Evolutionary conservation across 2,329 filamentous ascomycete genomes (phyloP).

Genomic region (Penicillium capsulatum): DNA sequence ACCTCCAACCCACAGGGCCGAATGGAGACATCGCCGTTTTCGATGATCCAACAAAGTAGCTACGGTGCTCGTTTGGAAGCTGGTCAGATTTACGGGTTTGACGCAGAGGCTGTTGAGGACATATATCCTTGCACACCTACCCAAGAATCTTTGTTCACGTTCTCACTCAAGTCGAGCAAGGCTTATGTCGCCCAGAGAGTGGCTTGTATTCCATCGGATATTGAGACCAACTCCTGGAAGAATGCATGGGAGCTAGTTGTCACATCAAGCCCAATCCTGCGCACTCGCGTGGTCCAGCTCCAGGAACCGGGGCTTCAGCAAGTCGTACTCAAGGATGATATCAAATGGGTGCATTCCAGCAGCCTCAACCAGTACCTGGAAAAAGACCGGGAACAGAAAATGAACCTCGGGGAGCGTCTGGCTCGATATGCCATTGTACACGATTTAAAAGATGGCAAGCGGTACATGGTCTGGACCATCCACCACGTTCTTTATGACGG

Average conservation of each 20-base stretch:
- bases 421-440: slow-evolving; percentile 36
- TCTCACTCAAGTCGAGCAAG: slow-evolving; percentile 42
- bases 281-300: slow-evolving; percentile 43
- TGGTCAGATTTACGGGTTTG: slow-evolving; percentile 33
- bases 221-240: slow-evolving; percentile 39
- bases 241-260: slow-evolving; percentile 45
- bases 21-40: slow-evolving; percentile 25
- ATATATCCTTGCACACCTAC: slow-evolving; percentile 42
- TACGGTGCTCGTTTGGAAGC: slow-evolving; percentile 37
- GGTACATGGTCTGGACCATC: slow-evolving; percentile 48
- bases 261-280: slow-evolving; percentile 42
- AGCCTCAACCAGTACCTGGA: slow-evolving; percentile 26
- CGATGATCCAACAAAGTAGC: slow-evolving; percentile 31
- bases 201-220: slow-evolving; percentile 33
- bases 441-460: slow-evolving; percentile 19
- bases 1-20: slow-evolving; percentile 26
- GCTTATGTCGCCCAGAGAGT: slow-evolving; percentile 47
- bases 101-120: slow-evolving; percentile 32
- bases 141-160: slow-evolving; percentile 44
- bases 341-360: slow-evolving; percentile 30
- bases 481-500: slow-evolving; percentile 53
- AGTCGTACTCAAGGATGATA: slow-evolving; percentile 32
- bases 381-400: slow-evolving; percentile 24
- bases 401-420: slow-evolving; percentile 35
- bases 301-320: slow-evolving; percentile 34